These are phyloP conservation scores for Pezicula radicicola DNA, from an alignment of 2,329 filamentous ascomycete genomes.

Conservation along the genomic window DNA sequence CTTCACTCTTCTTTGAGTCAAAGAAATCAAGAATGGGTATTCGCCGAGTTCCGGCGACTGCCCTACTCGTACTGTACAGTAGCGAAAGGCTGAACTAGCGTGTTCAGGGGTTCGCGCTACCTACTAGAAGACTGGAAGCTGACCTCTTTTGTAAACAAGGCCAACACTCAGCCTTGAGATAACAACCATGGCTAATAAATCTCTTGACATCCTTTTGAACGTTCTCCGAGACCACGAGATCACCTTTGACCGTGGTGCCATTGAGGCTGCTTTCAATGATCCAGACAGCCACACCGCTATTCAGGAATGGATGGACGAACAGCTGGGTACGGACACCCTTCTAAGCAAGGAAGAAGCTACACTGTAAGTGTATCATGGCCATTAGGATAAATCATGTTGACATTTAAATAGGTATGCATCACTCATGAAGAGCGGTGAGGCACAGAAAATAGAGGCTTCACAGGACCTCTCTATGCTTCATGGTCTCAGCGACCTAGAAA, in stretches of 20 bases:
- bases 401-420: constrained; percentile 42
- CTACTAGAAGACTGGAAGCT: background rate
- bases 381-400: constrained; percentile 3
- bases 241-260: constrained; percentile 21
- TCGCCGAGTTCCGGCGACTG: background rate
- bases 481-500: constrained; percentile 55
- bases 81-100: background rate
- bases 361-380: constrained; percentile 35
- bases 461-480: constrained; percentile 45
- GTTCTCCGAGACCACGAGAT: constrained; percentile 26
- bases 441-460: constrained; percentile 40
- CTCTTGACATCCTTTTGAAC: constrained; percentile 19
- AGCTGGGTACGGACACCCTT: constrained; percentile 48
- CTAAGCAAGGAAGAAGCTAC: constrained; percentile 51
- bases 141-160: constrained; percentile 9
- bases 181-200: constrained; percentile 19
- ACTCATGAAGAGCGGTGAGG: constrained; percentile 45
- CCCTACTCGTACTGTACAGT: too few relatives aligned
- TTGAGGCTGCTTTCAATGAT: constrained; percentile 21
- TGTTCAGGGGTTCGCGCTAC: background rate
- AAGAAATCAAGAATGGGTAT: background rate
- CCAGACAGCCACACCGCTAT: constrained; percentile 20
- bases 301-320: constrained; percentile 45
- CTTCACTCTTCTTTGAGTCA: background rate
- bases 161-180: constrained; percentile 13